Base-by-base conservation (phyloP, 2,329 filamentous ascomycete genomes). In the Ophiostoma quercus region DNA sequence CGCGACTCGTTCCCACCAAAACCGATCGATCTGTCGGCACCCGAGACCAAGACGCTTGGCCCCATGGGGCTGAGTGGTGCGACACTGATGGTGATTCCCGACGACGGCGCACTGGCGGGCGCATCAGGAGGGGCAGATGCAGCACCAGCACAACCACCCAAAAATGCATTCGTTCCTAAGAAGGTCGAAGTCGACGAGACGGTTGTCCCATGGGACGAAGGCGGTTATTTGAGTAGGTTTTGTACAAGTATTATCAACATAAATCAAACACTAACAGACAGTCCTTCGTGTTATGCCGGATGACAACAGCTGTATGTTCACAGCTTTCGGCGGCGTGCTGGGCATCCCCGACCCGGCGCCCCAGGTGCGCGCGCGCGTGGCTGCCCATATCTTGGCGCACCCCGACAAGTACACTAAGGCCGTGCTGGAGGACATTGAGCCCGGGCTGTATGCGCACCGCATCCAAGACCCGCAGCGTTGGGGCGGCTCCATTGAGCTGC, bases 281-380 rank as follows among this genome's bases (percentile, higher is more conserved):
- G 90, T 96, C 9, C 85, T 97, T 22, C 90, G 94, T 16, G 92
- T 98, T 67, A 97, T 98, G 94, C 92, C 94, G 4, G 94, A 97
- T 76, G 94, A 98, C 79, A 97, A 97, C 79, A 92, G 89, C 71
- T 98, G 94, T 80, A 88, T 98, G 76, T 98, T 97, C 79, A 91
- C 93, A 37, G 94, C 94, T 0, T 88, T 98, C 66, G 91, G 92
- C 19, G 90, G 89, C 69, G 91, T 91, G 2, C 84, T 96, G n/a
- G 86, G 92, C 67, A 72, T 74, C n/a, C 78, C 81, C 22, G 79
- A 82, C 67, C 78, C 80, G n/a, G 80, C 80, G 7, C 76, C 79
- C 9, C 75, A 91, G 75, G 83, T 97, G 22, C 88, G 94, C 69
- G 88, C 86, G 16, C 84, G 96, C 72, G 89, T 97, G 25, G 92